Base-by-base conservation (phyloP, 2,329 filamentous ascomycete species). In the Colletotrichum noveboracense region DNA sequence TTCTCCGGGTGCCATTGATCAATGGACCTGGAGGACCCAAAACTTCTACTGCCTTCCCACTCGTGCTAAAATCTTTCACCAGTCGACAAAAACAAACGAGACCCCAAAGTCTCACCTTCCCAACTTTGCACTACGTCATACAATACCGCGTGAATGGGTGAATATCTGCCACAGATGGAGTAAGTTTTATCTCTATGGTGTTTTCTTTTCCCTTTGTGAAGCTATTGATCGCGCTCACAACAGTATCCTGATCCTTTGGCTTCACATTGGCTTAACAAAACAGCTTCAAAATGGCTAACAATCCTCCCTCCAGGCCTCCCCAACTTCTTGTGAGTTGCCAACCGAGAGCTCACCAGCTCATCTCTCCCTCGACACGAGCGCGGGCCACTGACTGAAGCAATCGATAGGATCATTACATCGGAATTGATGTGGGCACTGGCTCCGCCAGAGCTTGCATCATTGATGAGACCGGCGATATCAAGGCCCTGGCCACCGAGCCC, bases 371-470 rank as follows among this genome's bases (percentile, higher is more conserved):
- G 3, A 10, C 7, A 34, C 26, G 38, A 21, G n/a, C 28, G 32
- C 70, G 65, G 24, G n/a, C 58, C 52, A 66, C 66, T 76, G 66
- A 76, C 52, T 26, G 56, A 28, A 12, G 56, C 36, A n/a, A 60
- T 56, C 48, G 6, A 34, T 2, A 92, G 85, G 89, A 92, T 76
- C 89, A 93, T 80, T 93, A 90, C 81, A 91, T 98, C 82, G 96
- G 96, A 76, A 95, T 99, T 80, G 97, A 99, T 87, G 96, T 99
- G 66, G 97, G 97, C 68, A 99, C 97, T 24, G 97, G 97, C 71
- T 98, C 95, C 83, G 97, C 96, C 52, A 92, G 97, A 83, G 97
- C 97, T 70, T 98, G 97, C 86, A 95, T 99, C 83, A 98, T 99
- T 85, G 95, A 98, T 84, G 91, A 93, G 77, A 93, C 94, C 55